Evolutionary conservation across 2,329 filamentous ascomycete species (phyloP), one percentile per base, ranked within the genome.

Genomic region (Cladosporium halotolerans): DNA sequence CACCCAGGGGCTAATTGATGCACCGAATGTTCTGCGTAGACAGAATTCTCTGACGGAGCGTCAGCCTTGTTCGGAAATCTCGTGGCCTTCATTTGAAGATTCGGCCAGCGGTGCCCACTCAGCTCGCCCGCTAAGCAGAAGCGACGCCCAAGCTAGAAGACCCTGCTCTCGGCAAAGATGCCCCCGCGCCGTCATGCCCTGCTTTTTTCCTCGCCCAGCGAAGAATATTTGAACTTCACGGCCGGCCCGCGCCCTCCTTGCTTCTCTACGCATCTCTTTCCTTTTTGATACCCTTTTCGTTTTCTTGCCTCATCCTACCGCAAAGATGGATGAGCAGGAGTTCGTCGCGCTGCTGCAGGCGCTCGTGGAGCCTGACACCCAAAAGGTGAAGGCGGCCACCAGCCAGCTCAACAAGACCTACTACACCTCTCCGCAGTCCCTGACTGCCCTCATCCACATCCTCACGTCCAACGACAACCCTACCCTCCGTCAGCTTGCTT

Each of bases 361-460:
- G 74, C 84, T 92, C 66, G 82, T 95, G 74, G 84, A 89, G 71
- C 90, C 93, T 68, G 86, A 95, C 74, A 96, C 90, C 61, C 84
- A 88, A 63, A 84, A 85, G 57, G 67, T 72, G 56, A 72, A 96
- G 81, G 83, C 87, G 61, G 89, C 91, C 58, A 99, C 92, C 14
- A 83, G 87, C 55, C 84, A 90, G 65, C 83, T 97, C 56, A 91
- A 95, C 73, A 93, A 95, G 73, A 88, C 88, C 73, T 97, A 89
- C 79, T 97, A 95, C 77, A 85, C 83, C 65, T 82, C 89, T 62
- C 86, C 92, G 38, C 82, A 90, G 65, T 89, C 89, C 13, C 83
- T 97, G 54, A 80, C 92, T 53, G 83, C 88, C 64, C 85, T 97
- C 58, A 82, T 97, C 62, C 89, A 96, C 73, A 84, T 96, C 66